phyloP scores from a whole-genome alignment of 208 protist genomes.

The Balamuthia mandrillaris region DNA sequence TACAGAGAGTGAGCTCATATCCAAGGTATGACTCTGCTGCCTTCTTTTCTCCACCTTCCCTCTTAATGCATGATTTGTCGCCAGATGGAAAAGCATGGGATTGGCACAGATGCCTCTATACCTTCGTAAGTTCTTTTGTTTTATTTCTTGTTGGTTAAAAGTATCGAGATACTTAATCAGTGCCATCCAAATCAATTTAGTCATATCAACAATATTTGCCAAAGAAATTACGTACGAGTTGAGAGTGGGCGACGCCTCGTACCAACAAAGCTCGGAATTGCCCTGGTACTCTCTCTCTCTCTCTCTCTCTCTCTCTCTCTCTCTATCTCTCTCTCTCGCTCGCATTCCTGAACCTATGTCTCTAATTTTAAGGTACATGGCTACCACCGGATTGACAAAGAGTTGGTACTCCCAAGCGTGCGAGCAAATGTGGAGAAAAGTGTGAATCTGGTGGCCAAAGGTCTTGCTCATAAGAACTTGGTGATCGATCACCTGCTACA shows the following conservation, averaged over 20 bases:
- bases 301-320: no score
- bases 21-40: background rate
- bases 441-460: conserved; percentile 86
- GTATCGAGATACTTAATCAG: no score
- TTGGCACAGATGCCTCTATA: conserved; percentile 77
- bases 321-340: no score
- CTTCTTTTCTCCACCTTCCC: background rate
- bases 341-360: background rate
- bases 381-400: conserved; percentile 80
- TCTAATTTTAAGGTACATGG: background rate
- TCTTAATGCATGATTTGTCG: background rate
- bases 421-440: conserved; percentile 86
- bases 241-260: conserved; percentile 63
- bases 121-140: no score
- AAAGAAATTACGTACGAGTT: conserved; percentile 62
- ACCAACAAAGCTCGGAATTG: conserved; percentile 88
- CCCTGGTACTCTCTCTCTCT: conserved; percentile 83
- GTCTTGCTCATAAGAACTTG: conserved; percentile 75
- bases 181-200: no score
- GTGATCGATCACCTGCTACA: conserved; percentile 69
- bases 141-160: no score
- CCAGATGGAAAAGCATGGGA: conserved; percentile 73
- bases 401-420: conserved; percentile 87
- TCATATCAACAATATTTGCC: conserved; percentile 71
- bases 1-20: conserved; percentile 70